These are phyloP conservation scores for Suillus occidentalis DNA, from an alignment of 768 basidiomycete species.

Conservation along the genomic window DNA sequence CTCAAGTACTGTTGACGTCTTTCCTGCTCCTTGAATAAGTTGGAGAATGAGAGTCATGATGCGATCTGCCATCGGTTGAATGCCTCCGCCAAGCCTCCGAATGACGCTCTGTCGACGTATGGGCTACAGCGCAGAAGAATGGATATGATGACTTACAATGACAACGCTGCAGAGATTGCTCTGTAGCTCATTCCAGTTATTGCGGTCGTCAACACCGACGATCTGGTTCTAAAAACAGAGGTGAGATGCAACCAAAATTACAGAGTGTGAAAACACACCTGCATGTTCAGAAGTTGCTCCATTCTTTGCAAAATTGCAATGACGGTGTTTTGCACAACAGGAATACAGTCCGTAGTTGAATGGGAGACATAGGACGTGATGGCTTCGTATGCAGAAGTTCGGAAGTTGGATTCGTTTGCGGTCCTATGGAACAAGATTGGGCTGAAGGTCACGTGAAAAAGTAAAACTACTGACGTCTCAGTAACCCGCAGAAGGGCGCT, in stretches of 20 bases:
- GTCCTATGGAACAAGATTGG: slow-evolving; percentile 44
- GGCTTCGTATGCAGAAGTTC: slow-evolving; percentile 95
- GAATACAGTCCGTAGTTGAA: slow-evolving; percentile 74
- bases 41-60: slow-evolving; percentile 92
- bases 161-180: slow-evolving; percentile 91
- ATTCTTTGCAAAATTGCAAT: slow-evolving; percentile 85
- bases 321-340: slow-evolving; percentile 79
- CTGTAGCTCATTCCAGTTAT: slow-evolving; percentile 99
- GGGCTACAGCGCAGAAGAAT: slow-evolving; percentile 1
- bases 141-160: slow-evolving; percentile 54
- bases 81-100: slow-evolving; percentile 78
- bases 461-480: slow-evolving; percentile 61
- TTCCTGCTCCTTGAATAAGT: slow-evolving; percentile 84
- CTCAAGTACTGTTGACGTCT: slow-evolving; percentile 92
- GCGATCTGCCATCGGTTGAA: slow-evolving; percentile 87
- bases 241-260: neutral
- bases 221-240: slow-evolving; percentile 72
- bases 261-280: slow-evolving; percentile 48
- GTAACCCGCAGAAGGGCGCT: slow-evolving; percentile 82
- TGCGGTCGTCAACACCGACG: slow-evolving; percentile 91
- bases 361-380: slow-evolving; percentile 86
- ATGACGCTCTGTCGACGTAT: slow-evolving; percentile 64
- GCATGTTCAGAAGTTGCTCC: slow-evolving; percentile 83
- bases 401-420: slow-evolving; percentile 87
- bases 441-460: neutral